A percentile compares a stretch with the other conserved stretches of the same genome.
These are phyloP conservation scores for Nakazawaea anatomiae DNA, from an alignment of 805 yeast species.

Conservation along the genomic window DNA sequence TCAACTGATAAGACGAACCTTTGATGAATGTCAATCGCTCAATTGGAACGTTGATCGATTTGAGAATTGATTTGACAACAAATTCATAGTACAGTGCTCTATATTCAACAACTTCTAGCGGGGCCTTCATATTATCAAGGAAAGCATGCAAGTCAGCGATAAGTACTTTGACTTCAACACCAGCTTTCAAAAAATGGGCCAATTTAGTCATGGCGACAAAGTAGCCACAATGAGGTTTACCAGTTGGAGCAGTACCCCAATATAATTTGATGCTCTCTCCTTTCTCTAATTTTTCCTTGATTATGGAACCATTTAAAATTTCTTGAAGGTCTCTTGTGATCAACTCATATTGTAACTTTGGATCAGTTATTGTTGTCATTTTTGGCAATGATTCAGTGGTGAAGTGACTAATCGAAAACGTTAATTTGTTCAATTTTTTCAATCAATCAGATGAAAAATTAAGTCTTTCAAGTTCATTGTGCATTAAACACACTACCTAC, in stretches of 20 bases:
- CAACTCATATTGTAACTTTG: constrained; percentile 61
- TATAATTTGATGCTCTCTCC: constrained; percentile 80
- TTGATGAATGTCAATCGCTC: constrained; percentile 78
- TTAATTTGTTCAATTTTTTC: neutral
- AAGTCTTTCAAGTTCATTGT: too few relatives aligned
- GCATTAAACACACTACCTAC: too few relatives aligned
- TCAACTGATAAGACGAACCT: constrained; percentile 87
- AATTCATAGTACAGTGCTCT: constrained; percentile 88
- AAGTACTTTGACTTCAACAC: constrained; percentile 87
- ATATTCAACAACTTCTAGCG: constrained; percentile 81
- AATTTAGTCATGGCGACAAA: constrained; percentile 96
- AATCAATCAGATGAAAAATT: neutral
- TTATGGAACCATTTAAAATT: constrained; percentile 81
- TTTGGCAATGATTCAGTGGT: neutral
- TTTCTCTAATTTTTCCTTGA: constrained; percentile 74
- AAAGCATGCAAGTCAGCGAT: constrained; percentile 96
- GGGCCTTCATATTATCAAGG: constrained; percentile 97
- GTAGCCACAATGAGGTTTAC: constrained; percentile 97
- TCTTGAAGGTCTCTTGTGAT: constrained; percentile 89
- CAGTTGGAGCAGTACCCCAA: constrained; percentile 99
- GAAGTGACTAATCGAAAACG: too few relatives aligned
- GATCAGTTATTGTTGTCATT: constrained; percentile 28
- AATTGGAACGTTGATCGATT: constrained; percentile 84
- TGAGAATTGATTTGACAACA: constrained; percentile 78
- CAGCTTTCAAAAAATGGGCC: constrained; percentile 93